These are phyloP conservation scores for Primulina eburnea DNA, from an alignment of 257 asterid species.

Conservation along the genomic window DNA sequence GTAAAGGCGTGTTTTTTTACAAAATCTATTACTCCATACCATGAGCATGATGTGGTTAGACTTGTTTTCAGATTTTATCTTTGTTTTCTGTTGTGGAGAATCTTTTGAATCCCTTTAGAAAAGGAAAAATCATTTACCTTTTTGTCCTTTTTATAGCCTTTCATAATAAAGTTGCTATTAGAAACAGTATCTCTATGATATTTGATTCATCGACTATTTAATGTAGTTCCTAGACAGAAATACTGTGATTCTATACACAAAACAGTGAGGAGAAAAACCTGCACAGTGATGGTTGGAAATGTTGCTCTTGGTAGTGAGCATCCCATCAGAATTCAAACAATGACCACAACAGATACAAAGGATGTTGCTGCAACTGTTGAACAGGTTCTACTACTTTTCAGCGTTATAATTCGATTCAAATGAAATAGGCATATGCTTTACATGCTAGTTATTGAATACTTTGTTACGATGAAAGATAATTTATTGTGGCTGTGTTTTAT, in stretches of 20 bases:
- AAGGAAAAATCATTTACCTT: too few species aligned
- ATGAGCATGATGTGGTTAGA: neutral
- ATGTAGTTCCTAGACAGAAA: slow-evolving; percentile 87
- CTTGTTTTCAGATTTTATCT: too few species aligned
- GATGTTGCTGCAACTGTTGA: slow-evolving; percentile 94
- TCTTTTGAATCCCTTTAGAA: neutral
- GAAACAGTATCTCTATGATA: neutral
- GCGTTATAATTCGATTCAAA: neutral
- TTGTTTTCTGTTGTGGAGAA: too few species aligned
- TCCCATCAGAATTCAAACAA: slow-evolving; percentile 95
- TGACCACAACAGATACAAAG: slow-evolving; percentile 99
- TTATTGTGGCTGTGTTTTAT: neutral
- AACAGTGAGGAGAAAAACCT: slow-evolving; percentile 83
- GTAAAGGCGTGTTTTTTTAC: neutral
- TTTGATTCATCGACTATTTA: slow-evolving; percentile 25
- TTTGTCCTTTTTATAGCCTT: neutral
- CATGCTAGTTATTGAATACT: neutral
- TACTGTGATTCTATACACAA: slow-evolving; percentile 89
- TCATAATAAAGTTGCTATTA: neutral
- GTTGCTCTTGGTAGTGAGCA: slow-evolving; percentile 95
- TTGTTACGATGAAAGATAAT: neutral
- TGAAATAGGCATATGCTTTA: neutral
- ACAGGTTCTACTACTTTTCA: slow-evolving; percentile 50
- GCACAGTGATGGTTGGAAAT: slow-evolving; percentile 97
- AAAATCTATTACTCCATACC: neutral